phyloP scores from a whole-genome alignment of 1,284 basidiomycete species.

The Rhodotorula sp. region DNA sequence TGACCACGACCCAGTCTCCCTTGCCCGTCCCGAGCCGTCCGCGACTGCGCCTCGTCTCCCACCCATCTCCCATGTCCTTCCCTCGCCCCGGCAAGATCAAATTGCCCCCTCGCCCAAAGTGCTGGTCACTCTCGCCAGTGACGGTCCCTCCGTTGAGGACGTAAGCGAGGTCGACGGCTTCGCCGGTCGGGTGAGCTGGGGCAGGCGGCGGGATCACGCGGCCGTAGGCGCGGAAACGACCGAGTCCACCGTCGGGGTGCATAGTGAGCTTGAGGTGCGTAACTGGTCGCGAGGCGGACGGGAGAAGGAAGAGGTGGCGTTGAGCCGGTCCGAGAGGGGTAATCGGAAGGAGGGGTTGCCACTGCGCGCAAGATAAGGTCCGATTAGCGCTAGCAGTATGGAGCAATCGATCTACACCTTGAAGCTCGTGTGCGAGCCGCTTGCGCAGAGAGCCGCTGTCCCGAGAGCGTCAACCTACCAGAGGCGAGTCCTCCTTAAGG shows the following conservation, averaged over 20 bases:
- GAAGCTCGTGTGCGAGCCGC: too few species aligned
- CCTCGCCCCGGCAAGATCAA: slow-evolving; percentile 86
- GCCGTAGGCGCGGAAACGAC: slow-evolving; percentile 51
- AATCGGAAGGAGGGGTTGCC: slow-evolving; percentile 74
- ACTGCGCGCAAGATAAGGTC: slow-evolving; percentile 55
- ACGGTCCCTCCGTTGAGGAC: slow-evolving; percentile 85
- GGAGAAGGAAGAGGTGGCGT: slow-evolving; percentile 79
- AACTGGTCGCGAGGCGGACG: slow-evolving; percentile 52
- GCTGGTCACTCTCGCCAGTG: slow-evolving; percentile 71
- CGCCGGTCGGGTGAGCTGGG: slow-evolving; percentile 39
- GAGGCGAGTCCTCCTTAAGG: slow-evolving; percentile 33
- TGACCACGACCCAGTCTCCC: slow-evolving; percentile 87
- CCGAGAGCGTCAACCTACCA: slow-evolving; percentile 18
- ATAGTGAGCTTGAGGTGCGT: slow-evolving; percentile 90
- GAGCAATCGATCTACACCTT: too few species aligned
- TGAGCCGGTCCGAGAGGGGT: slow-evolving; percentile 74
- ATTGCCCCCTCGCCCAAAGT: slow-evolving; percentile 89
- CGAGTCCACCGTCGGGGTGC: slow-evolving; percentile 87
- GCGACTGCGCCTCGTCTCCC: slow-evolving; percentile 93
- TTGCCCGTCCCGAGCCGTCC: slow-evolving; percentile 59
- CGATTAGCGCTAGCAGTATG: too few species aligned
- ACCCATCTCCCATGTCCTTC: slow-evolving; percentile 85
- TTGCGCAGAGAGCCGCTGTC: too few species aligned
- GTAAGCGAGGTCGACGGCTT: slow-evolving; percentile 77
- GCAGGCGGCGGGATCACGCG: slow-evolving; percentile 61